These are phyloP conservation scores for Russula compacta DNA, from an alignment of 768 basidiomycete genomes.

Conservation along the genomic window DNA sequence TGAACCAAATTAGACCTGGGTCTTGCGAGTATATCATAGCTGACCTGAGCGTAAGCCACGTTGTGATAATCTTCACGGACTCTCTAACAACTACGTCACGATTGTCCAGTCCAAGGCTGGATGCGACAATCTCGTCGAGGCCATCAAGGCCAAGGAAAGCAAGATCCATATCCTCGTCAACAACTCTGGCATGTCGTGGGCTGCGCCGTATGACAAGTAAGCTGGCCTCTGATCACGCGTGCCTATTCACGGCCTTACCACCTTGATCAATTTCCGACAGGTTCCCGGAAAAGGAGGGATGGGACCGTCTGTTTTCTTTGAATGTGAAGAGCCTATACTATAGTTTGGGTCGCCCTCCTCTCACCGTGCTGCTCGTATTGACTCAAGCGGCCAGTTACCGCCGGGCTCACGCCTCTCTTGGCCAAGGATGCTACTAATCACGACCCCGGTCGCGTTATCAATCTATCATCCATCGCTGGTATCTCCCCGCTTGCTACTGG, in stretches of 20 bases:
- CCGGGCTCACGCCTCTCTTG: conserved; percentile 52
- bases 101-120: conserved; percentile 58
- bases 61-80: neutral
- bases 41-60: conserved; percentile 52
- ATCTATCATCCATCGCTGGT: conserved; percentile 67
- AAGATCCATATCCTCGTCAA: conserved; percentile 79
- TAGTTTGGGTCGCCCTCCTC: conserved; percentile 34
- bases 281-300: conserved; percentile 74
- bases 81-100: neutral
- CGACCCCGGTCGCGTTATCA: conserved; percentile 72
- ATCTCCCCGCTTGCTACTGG: conserved; percentile 38
- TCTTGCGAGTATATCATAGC: conserved; percentile 66
- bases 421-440: conserved; percentile 50
- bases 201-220: conserved; percentile 49
- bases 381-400: conserved; percentile 37
- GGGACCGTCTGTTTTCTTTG: conserved; percentile 75
- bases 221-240: neutral
- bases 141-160: conserved; percentile 58
- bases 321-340: conserved; percentile 86
- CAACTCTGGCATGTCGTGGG: conserved; percentile 78
- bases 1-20: conserved; percentile 53
- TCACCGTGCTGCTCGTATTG: neutral
- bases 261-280: conserved; percentile 11
- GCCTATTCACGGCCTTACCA: neutral
- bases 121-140: conserved; percentile 59